phyloP scores from a whole-genome alignment of 78 protist species.

The Blattamonas nauphoetae region DNA sequence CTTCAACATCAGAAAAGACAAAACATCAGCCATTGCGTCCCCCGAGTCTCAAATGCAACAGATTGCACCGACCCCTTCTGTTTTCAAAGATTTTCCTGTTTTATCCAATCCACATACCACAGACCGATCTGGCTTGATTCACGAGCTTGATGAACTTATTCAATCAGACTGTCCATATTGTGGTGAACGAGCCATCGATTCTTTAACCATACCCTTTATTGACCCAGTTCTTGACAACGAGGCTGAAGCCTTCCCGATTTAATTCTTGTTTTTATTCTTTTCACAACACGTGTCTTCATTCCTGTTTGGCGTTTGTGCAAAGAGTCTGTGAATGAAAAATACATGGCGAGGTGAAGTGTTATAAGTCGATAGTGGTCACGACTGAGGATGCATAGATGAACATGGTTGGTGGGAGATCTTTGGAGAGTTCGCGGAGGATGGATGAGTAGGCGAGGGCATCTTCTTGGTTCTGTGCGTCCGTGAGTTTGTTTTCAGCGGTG shows the following conservation, averaged over 20 bases:
- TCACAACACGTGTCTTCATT: too few species aligned
- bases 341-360: too few species aligned
- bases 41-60: too few species aligned
- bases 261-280: too few species aligned
- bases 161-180: background rate
- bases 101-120: background rate
- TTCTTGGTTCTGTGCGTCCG: too few species aligned
- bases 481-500: too few species aligned
- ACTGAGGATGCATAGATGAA: background rate
- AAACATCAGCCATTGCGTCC: too few species aligned
- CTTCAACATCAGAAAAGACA: background rate
- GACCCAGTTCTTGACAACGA: too few species aligned
- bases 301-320: too few species aligned
- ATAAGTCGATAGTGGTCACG: background rate
- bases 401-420: background rate
- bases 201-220: background rate
- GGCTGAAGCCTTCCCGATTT: too few species aligned
- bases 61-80: too few species aligned
- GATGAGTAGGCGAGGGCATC: background rate
- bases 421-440: background rate
- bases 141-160: background rate
- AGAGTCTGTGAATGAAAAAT: too few species aligned
- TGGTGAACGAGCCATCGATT: background rate
- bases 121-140: background rate
- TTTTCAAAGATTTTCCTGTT: background rate